A percentile compares a stretch with the other conserved stretches of the same genome.
These are phyloP conservation scores for Claviceps digitariae DNA, from an alignment of 2,329 filamentous ascomycete species.

Conservation along the genomic window DNA sequence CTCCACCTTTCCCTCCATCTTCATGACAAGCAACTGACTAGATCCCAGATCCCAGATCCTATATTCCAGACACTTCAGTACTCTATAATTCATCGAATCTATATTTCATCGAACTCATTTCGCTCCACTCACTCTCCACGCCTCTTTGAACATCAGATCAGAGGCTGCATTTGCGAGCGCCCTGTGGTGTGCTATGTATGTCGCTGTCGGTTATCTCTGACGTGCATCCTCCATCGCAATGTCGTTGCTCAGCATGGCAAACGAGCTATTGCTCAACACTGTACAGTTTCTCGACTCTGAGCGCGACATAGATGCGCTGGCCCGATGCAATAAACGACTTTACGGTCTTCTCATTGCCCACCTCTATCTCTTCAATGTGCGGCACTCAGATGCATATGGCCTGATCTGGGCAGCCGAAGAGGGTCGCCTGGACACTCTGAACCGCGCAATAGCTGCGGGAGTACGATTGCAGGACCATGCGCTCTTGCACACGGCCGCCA, in stretches of 20 bases:
- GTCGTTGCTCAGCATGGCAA: slow-evolving; percentile 5
- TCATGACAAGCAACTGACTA: no score
- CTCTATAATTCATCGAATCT: no score
- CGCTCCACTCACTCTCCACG: no score
- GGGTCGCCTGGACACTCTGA: slow-evolving; percentile 2
- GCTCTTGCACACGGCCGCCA: slow-evolving; percentile 5
- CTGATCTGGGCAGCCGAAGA: slow-evolving; percentile 5
- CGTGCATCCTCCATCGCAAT: background rate
- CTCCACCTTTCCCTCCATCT: no score
- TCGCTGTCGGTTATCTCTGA: background rate
- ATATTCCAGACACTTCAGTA: no score
- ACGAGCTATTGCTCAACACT: slow-evolving; percentile 4
- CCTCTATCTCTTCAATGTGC: slow-evolving; percentile 5
- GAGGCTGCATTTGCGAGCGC: no score
- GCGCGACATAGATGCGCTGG: slow-evolving; percentile 2
- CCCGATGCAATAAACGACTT: slow-evolving; percentile 1
- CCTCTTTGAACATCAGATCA: no score
- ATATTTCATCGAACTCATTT: no score
- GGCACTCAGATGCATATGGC: background rate
- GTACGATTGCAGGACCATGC: background rate
- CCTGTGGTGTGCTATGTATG: background rate
- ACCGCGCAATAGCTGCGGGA: slow-evolving; percentile 1
- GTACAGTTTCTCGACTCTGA: slow-evolving; percentile 1
- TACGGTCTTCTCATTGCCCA: background rate
- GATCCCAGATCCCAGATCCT: no score